Base-by-base conservation (phyloP, 208 protist genomes). In the Acanthamoeba healyi region DNA sequence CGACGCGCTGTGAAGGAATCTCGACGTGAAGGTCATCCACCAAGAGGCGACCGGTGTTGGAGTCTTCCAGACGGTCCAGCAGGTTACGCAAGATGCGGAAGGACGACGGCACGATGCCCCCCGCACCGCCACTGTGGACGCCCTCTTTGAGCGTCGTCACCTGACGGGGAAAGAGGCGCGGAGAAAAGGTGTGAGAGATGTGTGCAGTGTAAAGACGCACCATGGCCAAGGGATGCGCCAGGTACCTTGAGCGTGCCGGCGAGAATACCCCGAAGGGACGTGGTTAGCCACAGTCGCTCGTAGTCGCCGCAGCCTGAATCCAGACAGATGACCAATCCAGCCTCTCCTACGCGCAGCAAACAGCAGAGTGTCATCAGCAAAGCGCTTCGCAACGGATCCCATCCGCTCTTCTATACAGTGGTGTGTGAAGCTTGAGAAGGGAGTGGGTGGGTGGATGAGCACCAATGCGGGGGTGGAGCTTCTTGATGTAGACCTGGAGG, bases 291-390 rank as follows among this genome's bases (percentile, higher is more conserved):
- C 34, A 99, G 81, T 90, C 98, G 96, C 29, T 91, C 97, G 93
- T 99, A 99, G 93, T 98, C 99, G 81, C 98, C 96, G 87, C 95
- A 96, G 67, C 98, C 99, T 94, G 96, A 98, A 95, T 99, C 98
- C 26, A 99, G 96, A 94, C 98, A 99, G 40, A 99, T 95, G 94
- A 99, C 65, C 32, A 74, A 29, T 4, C 54, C 54, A 3, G 54
- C 54, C 54, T 61, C 54, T 26, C 54, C 54, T 61, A 61, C 54
- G 22, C 54, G 54, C 54, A 15, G 2, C 10, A 61, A 5, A 61
- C 10, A n/a, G 2, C 54, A 15, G n/a, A n/a, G n/a, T n/a, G n/a
- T n/a, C n/a, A n/a, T n/a, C n/a, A n/a, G n/a, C n/a, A n/a, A n/a
- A n/a, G n/a, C n/a, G n/a, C n/a, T n/a, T n/a, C n/a, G n/a, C n/a